These are phyloP conservation scores for Zygoascus bituminiphila DNA, from an alignment of 805 yeast species.

Conservation along the genomic window DNA sequence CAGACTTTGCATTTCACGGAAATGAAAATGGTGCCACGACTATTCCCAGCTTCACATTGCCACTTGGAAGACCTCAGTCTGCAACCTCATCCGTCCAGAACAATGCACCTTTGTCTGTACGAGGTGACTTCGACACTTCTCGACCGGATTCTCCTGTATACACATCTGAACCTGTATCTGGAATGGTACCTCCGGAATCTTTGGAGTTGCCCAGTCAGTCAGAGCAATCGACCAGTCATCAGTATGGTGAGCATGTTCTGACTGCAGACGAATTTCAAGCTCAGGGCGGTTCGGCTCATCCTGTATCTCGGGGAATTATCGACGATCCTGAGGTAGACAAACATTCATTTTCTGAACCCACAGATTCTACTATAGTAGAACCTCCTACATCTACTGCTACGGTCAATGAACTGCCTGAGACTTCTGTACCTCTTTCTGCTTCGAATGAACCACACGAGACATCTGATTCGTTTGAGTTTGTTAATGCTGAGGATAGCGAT, in stretches of 20 bases:
- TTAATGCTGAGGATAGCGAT: slow-evolving; percentile 24
- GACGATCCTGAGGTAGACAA: not conserved
- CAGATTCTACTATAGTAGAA: slow-evolving; percentile 1
- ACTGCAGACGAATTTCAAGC: slow-evolving; percentile 3
- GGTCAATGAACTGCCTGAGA: not conserved
- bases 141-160: slow-evolving; percentile 35
- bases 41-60: slow-evolving; percentile 34
- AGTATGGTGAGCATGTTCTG: slow-evolving; percentile 1
- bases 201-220: slow-evolving; percentile 7
- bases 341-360: not conserved
- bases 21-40: slow-evolving; percentile 12
- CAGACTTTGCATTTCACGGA: slow-evolving; percentile 17
- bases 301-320: not conserved
- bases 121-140: slow-evolving; percentile 56
- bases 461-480: slow-evolving; percentile 28
- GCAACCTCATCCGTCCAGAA: slow-evolving; percentile 86
- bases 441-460: slow-evolving; percentile 6
- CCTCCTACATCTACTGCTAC: slow-evolving; percentile 5
- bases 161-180: slow-evolving; percentile 27
- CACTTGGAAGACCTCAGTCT: slow-evolving; percentile 59
- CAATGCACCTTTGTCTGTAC: slow-evolving; percentile 83
- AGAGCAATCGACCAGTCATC: not conserved
- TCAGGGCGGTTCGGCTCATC: not conserved
- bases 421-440: slow-evolving; percentile 1
- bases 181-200: slow-evolving; percentile 22